Percentiles rank a stretch among this genome's conserved stretches.
Evolutionary conservation across 2,329 filamentous ascomycete species (phyloP).

Genomic region (Aspergillus versicolor): DNA sequence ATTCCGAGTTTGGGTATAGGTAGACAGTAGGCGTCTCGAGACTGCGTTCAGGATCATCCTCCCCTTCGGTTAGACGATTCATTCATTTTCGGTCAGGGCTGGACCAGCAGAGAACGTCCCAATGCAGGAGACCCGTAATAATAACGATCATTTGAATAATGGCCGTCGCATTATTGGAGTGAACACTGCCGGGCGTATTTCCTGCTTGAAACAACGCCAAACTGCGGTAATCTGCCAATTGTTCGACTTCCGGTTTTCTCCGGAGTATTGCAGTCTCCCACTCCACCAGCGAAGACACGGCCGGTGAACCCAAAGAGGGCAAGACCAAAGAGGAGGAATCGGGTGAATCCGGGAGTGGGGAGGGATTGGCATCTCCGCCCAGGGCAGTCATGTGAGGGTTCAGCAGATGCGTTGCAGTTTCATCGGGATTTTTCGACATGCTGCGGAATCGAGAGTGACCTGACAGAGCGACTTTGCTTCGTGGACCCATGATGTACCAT

Average conservation of each 20-base stretch:
- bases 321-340: constrained; percentile 20
- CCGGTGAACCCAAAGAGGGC: constrained; percentile 36
- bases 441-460: not conserved
- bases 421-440: not conserved
- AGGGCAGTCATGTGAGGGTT: constrained; percentile 25
- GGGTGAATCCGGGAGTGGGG: constrained; percentile 24
- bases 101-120: not conserved
- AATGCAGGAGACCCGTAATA: not conserved
- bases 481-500: not conserved
- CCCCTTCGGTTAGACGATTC: not conserved
- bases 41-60: not conserved
- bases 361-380: constrained; percentile 23
- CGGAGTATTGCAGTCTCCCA: constrained; percentile 20
- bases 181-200: not conserved
- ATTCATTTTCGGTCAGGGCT: not conserved
- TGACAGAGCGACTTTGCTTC: not conserved
- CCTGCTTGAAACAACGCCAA: not conserved
- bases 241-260: constrained; percentile 18
- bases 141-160: not conserved
- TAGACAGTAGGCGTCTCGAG: not conserved
- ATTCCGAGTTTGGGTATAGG: not conserved
- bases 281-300: constrained; percentile 10
- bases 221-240: constrained; percentile 19
- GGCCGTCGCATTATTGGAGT: not conserved
- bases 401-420: not conserved